Percentiles rank a stretch among this genome's conserved stretches.
Conservation (phyloP, 306 rosid genomes). For the Mimosa bimucronata region DNA sequence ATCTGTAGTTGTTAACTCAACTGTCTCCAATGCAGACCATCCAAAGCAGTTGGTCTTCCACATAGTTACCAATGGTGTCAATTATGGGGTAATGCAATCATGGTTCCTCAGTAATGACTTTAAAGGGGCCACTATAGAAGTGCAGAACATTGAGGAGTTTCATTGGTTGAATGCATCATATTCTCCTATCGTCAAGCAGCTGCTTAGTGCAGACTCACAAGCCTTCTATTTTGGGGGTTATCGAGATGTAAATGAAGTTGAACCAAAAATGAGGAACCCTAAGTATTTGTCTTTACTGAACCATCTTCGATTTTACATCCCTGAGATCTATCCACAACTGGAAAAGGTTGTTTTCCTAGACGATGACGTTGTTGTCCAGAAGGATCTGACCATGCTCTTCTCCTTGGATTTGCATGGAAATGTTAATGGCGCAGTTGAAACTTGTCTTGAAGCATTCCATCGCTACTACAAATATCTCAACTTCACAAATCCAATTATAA, state of each 20-base stretch:
- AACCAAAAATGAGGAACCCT: conserved; percentile 72
- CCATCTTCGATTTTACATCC: conserved; percentile 94
- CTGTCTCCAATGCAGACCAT: conserved; percentile 90
- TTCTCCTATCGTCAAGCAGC: conserved; percentile 75
- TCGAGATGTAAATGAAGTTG: conserved; percentile 64
- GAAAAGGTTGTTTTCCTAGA: conserved; percentile 98
- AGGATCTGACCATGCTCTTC: conserved; percentile 95
- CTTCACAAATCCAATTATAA: conserved; percentile 83
- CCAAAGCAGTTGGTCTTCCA: conserved; percentile 96
- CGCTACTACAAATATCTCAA: conserved; percentile 94
- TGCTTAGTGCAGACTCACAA: conserved; percentile 60
- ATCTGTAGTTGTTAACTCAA: conserved; percentile 88
- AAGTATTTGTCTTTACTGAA: conserved; percentile 73
- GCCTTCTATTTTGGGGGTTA: conserved; percentile 71
- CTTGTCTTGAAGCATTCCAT: conserved; percentile 96
- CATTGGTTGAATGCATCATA: conserved; percentile 87
- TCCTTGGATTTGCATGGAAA: conserved; percentile 93
- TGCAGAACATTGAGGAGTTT: conserved; percentile 82
- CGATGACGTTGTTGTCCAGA: conserved; percentile 94
- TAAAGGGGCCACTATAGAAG: conserved; percentile 90
- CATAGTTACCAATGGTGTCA: conserved; percentile 84
- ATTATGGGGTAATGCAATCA: conserved; percentile 80
- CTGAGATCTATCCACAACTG: conserved; percentile 94
- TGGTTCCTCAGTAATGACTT: conserved; percentile 86
- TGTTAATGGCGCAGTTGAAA: conserved; percentile 98